Evolutionary conservation across 345 rosid genomes (phyloP), one percentile per base, ranked within the genome.

Genomic region (Heritiera littoralis): DNA sequence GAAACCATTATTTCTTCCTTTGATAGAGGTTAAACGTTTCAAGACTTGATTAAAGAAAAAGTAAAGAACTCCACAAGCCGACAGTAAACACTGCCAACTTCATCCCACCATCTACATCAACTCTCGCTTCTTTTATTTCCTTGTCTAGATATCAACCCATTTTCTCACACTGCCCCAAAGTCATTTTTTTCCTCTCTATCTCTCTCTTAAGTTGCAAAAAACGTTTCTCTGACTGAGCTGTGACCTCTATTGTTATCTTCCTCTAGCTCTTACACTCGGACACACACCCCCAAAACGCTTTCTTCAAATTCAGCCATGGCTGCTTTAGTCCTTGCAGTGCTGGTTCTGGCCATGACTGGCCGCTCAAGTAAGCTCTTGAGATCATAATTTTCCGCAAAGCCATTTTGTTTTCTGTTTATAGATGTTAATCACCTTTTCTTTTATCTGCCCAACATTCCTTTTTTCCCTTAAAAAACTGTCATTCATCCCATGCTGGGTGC

Each of bases 341-440:
- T 89, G 64, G 55, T 89, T 58, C 68, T 91, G 56, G 83, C 91
- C 86, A 74, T 89, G 82, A 67, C 87, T 66, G 87, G 84, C 32
- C 83, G 69, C 69, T 89, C 94, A 72, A 85, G 93, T 89, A 85
- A 83, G 85, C 63, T 54, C 35, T 75, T 40, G 68, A 11, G 20
- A 17, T 64, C 3, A 23, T n/a, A n/a, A 7, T 14, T 40, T 1
- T 23, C 14, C n/a, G 55, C 35, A 48, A 69, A 46, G 38, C 5
- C 49, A 40, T 18, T 69, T 69, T 5, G 13, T 2, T 51, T 28
- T 20, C 13, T 78, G 59, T 71, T 71, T 71, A 14, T 71, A 32
- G 45, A 51, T 51, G 23, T 35, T 32, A 32, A 1, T 30, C 43
- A 32, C 75, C 30, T 30, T 28, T 66, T 7, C 6, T 7, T 41